Base-by-base conservation (phyloP, 2,329 filamentous ascomycete genomes). In the Exophiala sp. region DNA sequence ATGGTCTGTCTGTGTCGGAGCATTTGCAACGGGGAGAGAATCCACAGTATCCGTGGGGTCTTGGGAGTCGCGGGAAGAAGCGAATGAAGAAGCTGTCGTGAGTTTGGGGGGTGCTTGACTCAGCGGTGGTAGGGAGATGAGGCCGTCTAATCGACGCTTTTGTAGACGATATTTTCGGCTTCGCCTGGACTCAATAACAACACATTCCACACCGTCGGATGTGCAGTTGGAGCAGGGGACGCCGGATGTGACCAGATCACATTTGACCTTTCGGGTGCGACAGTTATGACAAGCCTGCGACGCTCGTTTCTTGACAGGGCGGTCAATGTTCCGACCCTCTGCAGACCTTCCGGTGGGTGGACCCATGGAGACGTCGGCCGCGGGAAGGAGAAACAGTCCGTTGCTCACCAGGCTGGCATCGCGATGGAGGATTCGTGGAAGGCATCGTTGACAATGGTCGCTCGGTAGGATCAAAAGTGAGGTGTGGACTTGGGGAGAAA, bases 211-310 rank as follows among this genome's bases (percentile, higher is more conserved):
- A 34, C 48, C 54, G 21, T 57, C 54, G 5, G 45, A 45, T 16
- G 37, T 40, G 46, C 54, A 57, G 22, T 54, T 53, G 41, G 53
- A 48, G 43, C 54, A 57, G 2, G 54, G 54, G 21, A 46, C 21
- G 19, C 54, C 51, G n/a, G 48, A 54, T 23, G 53, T 51, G 32
- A 52, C 46, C 7, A 57, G 41, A 48, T 67, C 64, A 58, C 66
- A 68, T 55, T 65, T 66, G 30, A 68, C 66, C 50, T 65, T 68
- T 22, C 63, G 55, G 16, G 57, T 57, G 24, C 66, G 63, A 52
- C 66, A 68, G 35, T 68, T 61, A 48, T 68, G 64, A 50, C 66
- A 68, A 7, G 54, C 54, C 35, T 53, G 54, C 69, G 54, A 54
- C n/a, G 54, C 54, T 47, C 54, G 22, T 37, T 54, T 54, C 45